These are phyloP conservation scores for Vaccinium myrtillus DNA, from an alignment of 148 eudicot species.

Conservation along the genomic window DNA sequence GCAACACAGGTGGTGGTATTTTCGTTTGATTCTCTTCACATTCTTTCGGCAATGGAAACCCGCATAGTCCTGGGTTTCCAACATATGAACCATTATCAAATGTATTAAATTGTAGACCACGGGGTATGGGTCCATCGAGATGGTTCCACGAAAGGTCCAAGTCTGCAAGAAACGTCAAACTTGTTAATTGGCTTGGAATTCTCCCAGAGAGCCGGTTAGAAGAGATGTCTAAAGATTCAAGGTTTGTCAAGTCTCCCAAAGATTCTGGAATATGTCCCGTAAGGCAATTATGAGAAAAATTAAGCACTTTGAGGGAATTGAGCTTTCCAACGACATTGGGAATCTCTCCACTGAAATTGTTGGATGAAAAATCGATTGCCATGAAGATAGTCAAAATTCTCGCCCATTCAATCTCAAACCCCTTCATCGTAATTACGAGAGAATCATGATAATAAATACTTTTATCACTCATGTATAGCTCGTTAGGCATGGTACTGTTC, in stretches of 20 bases:
- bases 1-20: not conserved
- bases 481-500: not conserved
- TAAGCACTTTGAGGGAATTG: constrained; percentile 8
- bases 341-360: constrained; percentile 15
- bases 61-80: not conserved
- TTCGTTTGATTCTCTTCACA: not conserved
- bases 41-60: constrained; percentile 8
- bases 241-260: constrained; percentile 1
- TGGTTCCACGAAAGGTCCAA: not conserved
- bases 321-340: constrained; percentile 21
- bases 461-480: not conserved
- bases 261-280: constrained; percentile 17
- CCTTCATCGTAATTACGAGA: constrained; percentile 6
- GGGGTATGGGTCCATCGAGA: constrained; percentile 5
- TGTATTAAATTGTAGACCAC: not conserved
- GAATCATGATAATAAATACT: not conserved
- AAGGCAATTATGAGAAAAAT: constrained; percentile 19
- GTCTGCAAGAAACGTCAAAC: not conserved
- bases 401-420: not conserved
- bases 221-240: constrained; percentile 28
- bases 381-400: constrained; percentile 2
- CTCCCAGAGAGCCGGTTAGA: constrained; percentile 5
- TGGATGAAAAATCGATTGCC: constrained; percentile 19
- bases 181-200: not conserved
- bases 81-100: not conserved